phyloP scores from a whole-genome alignment of 495 filamentous ascomycete species.

The Podospora pseudocomata region DNA sequence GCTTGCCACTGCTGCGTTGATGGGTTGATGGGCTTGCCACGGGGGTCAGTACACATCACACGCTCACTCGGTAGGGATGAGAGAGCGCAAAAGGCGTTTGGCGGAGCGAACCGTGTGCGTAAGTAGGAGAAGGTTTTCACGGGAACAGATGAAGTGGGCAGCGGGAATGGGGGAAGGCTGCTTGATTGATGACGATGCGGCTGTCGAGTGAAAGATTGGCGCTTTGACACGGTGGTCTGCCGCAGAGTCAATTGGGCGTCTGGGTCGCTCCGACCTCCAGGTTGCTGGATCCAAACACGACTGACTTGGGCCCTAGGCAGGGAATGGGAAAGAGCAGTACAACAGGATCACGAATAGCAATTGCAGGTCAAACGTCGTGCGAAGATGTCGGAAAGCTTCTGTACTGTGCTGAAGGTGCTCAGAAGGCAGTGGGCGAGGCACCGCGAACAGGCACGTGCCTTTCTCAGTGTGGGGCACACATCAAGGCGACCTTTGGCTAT shows the following conservation, averaged over 20 bases:
- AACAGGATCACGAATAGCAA: slow-evolving; percentile 8
- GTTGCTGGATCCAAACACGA: slow-evolving; percentile 2
- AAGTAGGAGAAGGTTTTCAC: background rate
- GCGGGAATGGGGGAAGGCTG: slow-evolving; percentile 1
- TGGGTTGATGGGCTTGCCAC: background rate
- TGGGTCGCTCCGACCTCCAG: background rate
- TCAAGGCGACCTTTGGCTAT: background rate
- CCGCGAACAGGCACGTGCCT: slow-evolving; percentile 5
- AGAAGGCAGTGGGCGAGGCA: background rate
- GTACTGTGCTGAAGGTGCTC: background rate
- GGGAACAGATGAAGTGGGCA: background rate
- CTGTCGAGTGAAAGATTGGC: slow-evolving; percentile 3
- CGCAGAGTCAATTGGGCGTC: background rate
- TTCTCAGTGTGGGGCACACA: background rate
- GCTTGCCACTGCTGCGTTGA: background rate
- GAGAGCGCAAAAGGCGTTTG: background rate
- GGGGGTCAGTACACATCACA: background rate
- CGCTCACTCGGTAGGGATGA: background rate
- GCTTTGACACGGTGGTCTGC: slow-evolving; percentile 2
- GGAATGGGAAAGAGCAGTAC: background rate
- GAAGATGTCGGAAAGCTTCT: slow-evolving; percentile 1
- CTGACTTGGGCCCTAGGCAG: no score
- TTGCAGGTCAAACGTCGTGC: slow-evolving; percentile 9
- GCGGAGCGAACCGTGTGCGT: background rate
- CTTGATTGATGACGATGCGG: slow-evolving; percentile 6